Conservation (phyloP, 2,329 filamentous ascomycete genomes). For the Trichoderma arundinaceum region DNA sequence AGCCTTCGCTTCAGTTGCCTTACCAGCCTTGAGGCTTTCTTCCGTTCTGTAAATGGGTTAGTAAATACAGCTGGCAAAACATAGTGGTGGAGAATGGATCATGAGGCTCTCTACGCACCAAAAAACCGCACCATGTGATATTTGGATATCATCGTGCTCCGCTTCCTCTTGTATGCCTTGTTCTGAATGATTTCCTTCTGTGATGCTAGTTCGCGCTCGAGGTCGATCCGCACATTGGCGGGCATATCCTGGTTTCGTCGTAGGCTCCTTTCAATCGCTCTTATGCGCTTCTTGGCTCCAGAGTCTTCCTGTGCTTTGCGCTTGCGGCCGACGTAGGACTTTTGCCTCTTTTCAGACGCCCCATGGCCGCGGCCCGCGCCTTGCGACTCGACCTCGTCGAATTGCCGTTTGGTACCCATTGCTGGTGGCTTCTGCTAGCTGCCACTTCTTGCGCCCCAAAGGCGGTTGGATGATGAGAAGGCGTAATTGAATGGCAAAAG, state of each 20-base stretch:
- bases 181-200: slow-evolving; percentile 68
- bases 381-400: slow-evolving; percentile 39
- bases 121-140: slow-evolving; percentile 89
- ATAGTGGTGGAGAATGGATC: neutral
- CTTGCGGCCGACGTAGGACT: slow-evolving; percentile 45
- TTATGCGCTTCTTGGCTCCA: slow-evolving; percentile 72
- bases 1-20: slow-evolving; percentile 69
- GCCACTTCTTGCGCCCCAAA: neutral
- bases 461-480: neutral
- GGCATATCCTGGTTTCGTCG: slow-evolving; percentile 66
- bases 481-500: neutral
- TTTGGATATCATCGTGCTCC: slow-evolving; percentile 73
- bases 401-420: slow-evolving; percentile 45
- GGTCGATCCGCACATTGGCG: slow-evolving; percentile 68
- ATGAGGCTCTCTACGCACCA: slow-evolving; percentile 54
- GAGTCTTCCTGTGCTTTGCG: slow-evolving; percentile 55
- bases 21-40: slow-evolving; percentile 71
- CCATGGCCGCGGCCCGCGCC: slow-evolving; percentile 9
- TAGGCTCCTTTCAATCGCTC: slow-evolving; percentile 71
- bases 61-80: slow-evolving; percentile 2
- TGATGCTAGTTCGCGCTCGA: slow-evolving; percentile 73
- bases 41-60: slow-evolving; percentile 59
- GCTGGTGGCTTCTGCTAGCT: neutral
- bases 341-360: slow-evolving; percentile 42
- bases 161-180: slow-evolving; percentile 64